phyloP scores from a whole-genome alignment of 441 rosid species.

The Erodium texanum region DNA sequence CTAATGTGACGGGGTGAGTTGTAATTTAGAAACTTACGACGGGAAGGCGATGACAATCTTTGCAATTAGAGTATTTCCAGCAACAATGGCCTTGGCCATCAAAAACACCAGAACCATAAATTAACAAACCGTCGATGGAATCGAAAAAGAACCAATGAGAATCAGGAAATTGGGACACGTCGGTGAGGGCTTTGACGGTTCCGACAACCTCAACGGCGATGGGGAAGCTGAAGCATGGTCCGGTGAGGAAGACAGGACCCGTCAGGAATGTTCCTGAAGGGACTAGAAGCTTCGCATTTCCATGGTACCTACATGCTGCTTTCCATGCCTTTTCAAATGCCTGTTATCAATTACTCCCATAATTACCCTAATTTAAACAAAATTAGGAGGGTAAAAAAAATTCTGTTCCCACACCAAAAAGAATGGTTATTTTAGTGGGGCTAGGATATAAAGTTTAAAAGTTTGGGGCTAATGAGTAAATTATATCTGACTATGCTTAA shows the following conservation, averaged over 20 bases:
- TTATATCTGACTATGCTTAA: no score
- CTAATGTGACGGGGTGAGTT: no score
- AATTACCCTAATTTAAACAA: no score
- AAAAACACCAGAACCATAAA: background rate
- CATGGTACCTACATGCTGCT: background rate
- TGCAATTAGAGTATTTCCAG: slow-evolving; percentile 1
- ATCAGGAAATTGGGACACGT: background rate
- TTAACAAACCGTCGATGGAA: background rate
- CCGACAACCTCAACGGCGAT: background rate
- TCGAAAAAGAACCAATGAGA: background rate
- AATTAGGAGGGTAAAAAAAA: no score
- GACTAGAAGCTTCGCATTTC: background rate
- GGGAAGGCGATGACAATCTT: background rate
- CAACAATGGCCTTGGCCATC: background rate
- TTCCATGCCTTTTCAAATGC: background rate
- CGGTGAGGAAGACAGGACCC: background rate
- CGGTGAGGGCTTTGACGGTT: background rate
- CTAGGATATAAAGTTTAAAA: no score
- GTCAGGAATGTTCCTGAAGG: background rate
- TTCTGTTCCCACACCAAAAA: no score
- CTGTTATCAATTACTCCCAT: background rate
- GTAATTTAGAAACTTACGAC: background rate
- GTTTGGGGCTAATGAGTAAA: no score
- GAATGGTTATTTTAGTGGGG: no score
- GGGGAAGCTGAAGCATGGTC: background rate